A percentile compares a stretch with the other conserved stretches of the same genome.
Conservation (phyloP, 78 protist species). For the Dictyostelium purpureum region DNA sequence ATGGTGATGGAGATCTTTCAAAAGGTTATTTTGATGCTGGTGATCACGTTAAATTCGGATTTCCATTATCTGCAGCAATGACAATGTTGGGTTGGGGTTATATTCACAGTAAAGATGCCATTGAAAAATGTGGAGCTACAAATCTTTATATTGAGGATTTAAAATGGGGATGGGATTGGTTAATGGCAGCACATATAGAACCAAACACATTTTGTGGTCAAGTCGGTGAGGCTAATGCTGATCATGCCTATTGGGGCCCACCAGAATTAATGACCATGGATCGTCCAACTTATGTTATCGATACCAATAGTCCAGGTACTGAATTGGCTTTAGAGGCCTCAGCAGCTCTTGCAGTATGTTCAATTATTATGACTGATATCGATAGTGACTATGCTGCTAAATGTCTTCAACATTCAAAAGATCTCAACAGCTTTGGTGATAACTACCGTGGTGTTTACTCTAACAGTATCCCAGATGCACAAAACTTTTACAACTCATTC, state of each 20-base stretch:
- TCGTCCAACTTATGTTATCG: conserved; percentile 12
- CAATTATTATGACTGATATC: background rate
- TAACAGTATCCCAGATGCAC: conserved; percentile 43
- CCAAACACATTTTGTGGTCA: conserved; percentile 36
- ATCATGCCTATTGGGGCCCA: conserved; percentile 70
- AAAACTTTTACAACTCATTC: conserved; percentile 52
- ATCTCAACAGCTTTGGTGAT: conserved; percentile 55
- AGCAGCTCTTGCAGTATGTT: conserved; percentile 32
- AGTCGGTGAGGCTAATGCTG: conserved; percentile 36
- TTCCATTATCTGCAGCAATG: conserved; percentile 59
- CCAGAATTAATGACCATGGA: conserved; percentile 59
- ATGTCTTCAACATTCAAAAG: conserved; percentile 43
- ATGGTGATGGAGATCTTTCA: conserved; percentile 40
- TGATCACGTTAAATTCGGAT: conserved; percentile 63
- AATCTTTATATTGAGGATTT: conserved; percentile 18
- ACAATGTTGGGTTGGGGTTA: conserved; percentile 77
- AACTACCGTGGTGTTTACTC: conserved; percentile 62
- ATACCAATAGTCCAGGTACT: conserved; percentile 39
- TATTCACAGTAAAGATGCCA: background rate
- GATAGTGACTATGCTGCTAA: conserved; percentile 10
- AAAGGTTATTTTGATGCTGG: conserved; percentile 74
- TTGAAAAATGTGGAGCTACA: conserved; percentile 29
- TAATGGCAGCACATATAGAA: conserved; percentile 49
- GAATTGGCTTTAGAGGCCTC: conserved; percentile 57
- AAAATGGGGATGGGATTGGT: conserved; percentile 64